These are phyloP conservation scores for grape (Vitis vinifera) DNA, from an alignment of 164 flowering plant species.

Conservation along the genomic window DNA sequence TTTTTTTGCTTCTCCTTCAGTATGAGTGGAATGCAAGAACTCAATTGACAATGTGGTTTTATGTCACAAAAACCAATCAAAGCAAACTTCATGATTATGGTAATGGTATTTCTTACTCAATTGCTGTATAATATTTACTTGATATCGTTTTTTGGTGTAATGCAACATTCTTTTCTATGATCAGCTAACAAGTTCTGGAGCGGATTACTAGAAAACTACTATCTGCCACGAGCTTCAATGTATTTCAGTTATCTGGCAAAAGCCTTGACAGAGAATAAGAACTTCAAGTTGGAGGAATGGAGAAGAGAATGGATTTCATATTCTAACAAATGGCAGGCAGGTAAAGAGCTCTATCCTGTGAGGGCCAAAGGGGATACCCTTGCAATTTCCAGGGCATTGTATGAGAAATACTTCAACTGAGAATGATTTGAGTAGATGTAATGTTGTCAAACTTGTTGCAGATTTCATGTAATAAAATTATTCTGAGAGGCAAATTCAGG, in stretches of 20 bases:
- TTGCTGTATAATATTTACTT: background rate
- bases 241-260: constrained; percentile 51
- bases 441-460: too few relatives aligned
- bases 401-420: constrained; percentile 54
- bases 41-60: constrained; percentile 95
- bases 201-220: constrained; percentile 69
- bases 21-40: constrained; percentile 95
- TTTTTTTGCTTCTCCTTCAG: constrained; percentile 31
- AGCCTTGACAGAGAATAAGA: constrained; percentile 52
- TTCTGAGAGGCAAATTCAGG: too few relatives aligned
- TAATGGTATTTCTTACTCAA: constrained; percentile 20
- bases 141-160: background rate
- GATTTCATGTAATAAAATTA: too few relatives aligned
- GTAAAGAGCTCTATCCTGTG: constrained; percentile 56
- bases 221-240: constrained; percentile 83
- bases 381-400: constrained; percentile 52
- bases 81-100: constrained; percentile 98
- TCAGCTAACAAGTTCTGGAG: constrained; percentile 97
- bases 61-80: constrained; percentile 59
- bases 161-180: background rate
- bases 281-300: constrained; percentile 70
- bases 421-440: background rate
- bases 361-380: constrained; percentile 67
- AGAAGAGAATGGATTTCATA: constrained; percentile 77
- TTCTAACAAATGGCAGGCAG: constrained; percentile 84